Conservation (phyloP, 768 basidiomycete genomes). For the Rhizopogon vulgaris region DNA sequence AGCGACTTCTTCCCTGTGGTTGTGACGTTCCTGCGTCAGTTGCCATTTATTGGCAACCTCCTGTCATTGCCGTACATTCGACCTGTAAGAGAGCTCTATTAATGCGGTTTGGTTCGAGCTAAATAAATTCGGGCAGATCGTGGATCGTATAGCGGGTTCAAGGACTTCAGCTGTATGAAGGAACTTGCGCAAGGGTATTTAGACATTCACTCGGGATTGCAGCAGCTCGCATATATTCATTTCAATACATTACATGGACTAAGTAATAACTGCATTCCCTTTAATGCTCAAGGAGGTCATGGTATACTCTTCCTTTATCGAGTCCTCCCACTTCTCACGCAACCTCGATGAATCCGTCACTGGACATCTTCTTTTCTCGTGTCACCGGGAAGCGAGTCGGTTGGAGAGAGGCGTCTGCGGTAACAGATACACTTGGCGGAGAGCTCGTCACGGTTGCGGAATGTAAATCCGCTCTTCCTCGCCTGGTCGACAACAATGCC, state of each 20-base stretch:
- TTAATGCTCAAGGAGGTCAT: background rate
- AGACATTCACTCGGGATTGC: background rate
- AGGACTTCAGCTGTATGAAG: constrained; percentile 64
- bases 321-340: background rate
- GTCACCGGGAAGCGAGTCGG: background rate
- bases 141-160: constrained; percentile 77
- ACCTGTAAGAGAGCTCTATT: constrained; percentile 43
- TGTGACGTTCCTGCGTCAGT: constrained; percentile 90
- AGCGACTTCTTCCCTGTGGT: constrained; percentile 99
- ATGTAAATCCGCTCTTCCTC: constrained; percentile 40
- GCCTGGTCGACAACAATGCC: constrained; percentile 50
- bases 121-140: constrained; percentile 39
- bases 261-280: background rate
- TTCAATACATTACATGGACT: background rate
- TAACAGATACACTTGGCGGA: constrained; percentile 12
- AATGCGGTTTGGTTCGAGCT: background rate
- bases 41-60: constrained; percentile 86
- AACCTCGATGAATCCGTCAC: background rate
- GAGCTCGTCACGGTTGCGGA: constrained; percentile 42
- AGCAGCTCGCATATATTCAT: background rate
- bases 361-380: background rate
- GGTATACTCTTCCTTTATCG: background rate
- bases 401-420: background rate
- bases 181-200: background rate
- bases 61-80: constrained; percentile 85